Conservation (phyloP, 108 stramenopile genomes). For the Cyclotella sp. region DNA sequence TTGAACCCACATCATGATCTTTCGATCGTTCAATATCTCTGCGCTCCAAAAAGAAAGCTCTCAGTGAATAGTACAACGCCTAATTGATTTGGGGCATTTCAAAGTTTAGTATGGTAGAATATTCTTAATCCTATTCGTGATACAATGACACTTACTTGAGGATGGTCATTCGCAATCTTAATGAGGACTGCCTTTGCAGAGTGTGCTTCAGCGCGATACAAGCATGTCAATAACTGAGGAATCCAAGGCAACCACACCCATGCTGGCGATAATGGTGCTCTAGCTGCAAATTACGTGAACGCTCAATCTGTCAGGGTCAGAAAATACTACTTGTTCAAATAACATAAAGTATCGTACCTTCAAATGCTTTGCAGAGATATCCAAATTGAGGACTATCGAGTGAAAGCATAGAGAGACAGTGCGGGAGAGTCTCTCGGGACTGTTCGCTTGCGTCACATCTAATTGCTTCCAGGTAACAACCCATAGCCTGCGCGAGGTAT, state of each 20-base stretch:
- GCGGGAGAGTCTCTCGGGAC: slow-evolving; percentile 84
- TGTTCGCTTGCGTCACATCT: slow-evolving; percentile 75
- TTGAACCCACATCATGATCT: slow-evolving; percentile 47
- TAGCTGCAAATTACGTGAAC: slow-evolving; percentile 11
- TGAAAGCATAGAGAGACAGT: slow-evolving; percentile 88
- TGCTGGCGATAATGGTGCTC: slow-evolving; percentile 74
- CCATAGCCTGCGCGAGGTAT: slow-evolving; percentile 88
- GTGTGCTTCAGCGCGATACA: slow-evolving; percentile 76
- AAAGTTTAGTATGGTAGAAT: no score
- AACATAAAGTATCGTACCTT: slow-evolving; percentile 20
- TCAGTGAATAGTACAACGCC: slow-evolving; percentile 81
- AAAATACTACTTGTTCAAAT: no score
- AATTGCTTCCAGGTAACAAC: slow-evolving; percentile 91
- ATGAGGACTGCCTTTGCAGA: slow-evolving; percentile 70
- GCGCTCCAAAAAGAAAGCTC: slow-evolving; percentile 87
- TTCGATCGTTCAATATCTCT: slow-evolving; percentile 83
- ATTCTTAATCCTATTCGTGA: no score
- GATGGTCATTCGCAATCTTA: slow-evolving; percentile 72
- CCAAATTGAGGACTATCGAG: slow-evolving; percentile 81
- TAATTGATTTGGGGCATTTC: no score
- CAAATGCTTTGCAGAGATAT: slow-evolving; percentile 78
- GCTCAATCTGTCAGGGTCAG: no score
- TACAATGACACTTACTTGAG: slow-evolving; percentile 46
- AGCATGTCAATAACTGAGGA: slow-evolving; percentile 85
- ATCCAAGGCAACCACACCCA: slow-evolving; percentile 97